A percentile compares a stretch with the other conserved stretches of the same genome.
phyloP scores from a whole-genome alignment of 2,329 filamentous ascomycete species.

The Trichoderma simmonsii region DNA sequence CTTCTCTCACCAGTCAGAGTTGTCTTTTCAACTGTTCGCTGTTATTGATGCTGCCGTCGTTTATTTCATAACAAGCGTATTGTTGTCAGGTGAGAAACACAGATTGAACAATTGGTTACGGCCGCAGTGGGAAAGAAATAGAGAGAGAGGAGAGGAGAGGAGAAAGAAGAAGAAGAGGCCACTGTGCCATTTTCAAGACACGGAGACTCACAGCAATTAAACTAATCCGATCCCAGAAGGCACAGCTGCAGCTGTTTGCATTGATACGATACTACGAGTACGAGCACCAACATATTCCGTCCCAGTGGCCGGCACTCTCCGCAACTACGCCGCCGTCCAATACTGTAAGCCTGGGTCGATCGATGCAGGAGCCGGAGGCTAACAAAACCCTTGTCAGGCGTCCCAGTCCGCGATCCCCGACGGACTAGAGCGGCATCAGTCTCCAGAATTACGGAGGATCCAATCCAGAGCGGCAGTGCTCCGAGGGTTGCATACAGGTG shows the following conservation, averaged over 20 bases:
- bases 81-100: background rate
- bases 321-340: background rate
- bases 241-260: background rate
- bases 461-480: background rate
- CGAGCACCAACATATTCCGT: background rate
- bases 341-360: background rate
- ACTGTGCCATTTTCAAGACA: background rate
- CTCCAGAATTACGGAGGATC: background rate
- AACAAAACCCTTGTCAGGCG: background rate
- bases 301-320: background rate
- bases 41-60: background rate
- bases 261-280: background rate
- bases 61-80: background rate
- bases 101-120: background rate
- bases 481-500: background rate
- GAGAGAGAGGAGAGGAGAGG: too few species aligned
- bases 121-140: background rate
- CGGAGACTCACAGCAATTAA: background rate
- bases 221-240: background rate
- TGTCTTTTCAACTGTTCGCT: background rate
- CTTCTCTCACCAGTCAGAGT: background rate
- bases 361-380: background rate
- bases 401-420: background rate
- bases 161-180: background rate
- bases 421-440: background rate